These are phyloP conservation scores for Catunica adiposa DNA, from an alignment of 2,329 filamentous ascomycete genomes.

Conservation along the genomic window DNA sequence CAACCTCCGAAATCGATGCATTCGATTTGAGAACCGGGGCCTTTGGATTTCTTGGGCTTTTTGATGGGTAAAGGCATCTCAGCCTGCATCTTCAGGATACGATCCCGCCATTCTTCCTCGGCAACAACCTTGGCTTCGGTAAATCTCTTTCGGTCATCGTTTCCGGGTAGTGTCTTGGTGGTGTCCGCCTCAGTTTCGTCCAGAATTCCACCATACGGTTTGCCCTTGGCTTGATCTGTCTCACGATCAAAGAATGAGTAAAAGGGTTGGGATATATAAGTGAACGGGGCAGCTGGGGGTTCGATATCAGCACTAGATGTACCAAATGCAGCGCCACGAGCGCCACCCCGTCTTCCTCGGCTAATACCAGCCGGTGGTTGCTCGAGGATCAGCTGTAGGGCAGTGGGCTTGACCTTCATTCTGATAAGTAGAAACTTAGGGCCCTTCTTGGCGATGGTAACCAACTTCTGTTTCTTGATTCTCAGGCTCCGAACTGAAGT, in stretches of 20 bases:
- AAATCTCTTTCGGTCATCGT: conserved; percentile 69
- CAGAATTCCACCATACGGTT: conserved; percentile 88
- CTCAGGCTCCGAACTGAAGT: conserved; percentile 7
- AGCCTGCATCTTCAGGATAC: conserved; percentile 41
- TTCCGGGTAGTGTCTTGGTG: conserved; percentile 65
- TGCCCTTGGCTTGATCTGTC: conserved; percentile 73
- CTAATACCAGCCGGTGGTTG: conserved; percentile 8
- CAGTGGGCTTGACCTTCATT: conserved; percentile 39
- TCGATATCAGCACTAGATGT: conserved; percentile 6
- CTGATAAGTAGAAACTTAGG: conserved; percentile 36
- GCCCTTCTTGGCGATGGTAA: conserved; percentile 17
- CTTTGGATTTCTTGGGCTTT: conserved; percentile 58
- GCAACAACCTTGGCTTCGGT: conserved; percentile 80
- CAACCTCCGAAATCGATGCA: conserved; percentile 96
- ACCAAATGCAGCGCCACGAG: conserved; percentile 3
- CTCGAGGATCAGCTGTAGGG: conserved; percentile 41
- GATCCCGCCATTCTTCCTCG: conserved; percentile 77
- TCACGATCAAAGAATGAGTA: conserved; percentile 84
- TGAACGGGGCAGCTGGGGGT: conserved; percentile 37
- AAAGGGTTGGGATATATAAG: conserved; percentile 55
- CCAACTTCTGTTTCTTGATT: conserved; percentile 8
- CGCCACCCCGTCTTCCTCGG: conserved; percentile 7
- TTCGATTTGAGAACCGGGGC: conserved; percentile 88
- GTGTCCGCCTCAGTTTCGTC: conserved; percentile 83
- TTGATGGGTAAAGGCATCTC: conserved; percentile 45